phyloP scores from a whole-genome alignment of 345 rosid species.

The Theobroma cacao region DNA sequence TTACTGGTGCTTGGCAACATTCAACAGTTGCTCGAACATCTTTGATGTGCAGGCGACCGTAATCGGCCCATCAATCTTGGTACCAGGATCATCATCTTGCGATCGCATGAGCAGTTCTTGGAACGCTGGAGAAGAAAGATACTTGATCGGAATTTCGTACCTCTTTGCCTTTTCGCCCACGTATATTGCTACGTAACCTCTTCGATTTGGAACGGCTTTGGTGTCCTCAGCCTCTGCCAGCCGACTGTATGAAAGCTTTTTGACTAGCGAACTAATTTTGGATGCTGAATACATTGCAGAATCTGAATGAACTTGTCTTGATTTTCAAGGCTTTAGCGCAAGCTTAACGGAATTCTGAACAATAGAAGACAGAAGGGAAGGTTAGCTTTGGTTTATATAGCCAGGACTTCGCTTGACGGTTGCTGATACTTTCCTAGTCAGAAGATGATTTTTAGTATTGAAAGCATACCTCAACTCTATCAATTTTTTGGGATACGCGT shows the following conservation, averaged over 20 bases:
- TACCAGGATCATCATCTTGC: not conserved
- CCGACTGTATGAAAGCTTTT: not conserved
- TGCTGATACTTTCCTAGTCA: too few species aligned
- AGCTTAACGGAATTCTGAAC: too few species aligned
- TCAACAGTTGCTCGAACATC: not conserved
- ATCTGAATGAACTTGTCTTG: not conserved
- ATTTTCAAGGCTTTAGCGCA: too few species aligned
- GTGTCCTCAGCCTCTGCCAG: not conserved
- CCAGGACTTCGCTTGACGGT: too few species aligned
- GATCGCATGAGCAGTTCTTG: not conserved
- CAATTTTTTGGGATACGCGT: too few species aligned
- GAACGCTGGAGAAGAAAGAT: not conserved
- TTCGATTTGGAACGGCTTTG: not conserved
- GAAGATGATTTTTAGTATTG: too few species aligned
- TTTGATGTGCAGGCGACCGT: not conserved
- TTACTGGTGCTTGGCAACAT: not conserved
- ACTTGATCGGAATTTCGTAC: not conserved
- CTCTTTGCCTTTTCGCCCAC: not conserved
- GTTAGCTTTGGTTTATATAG: too few species aligned
- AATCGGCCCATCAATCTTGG: conserved; percentile 1
- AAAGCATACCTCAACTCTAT: too few species aligned
- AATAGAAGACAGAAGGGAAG: too few species aligned
- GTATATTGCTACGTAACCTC: not conserved
- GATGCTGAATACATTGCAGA: not conserved
- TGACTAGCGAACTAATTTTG: not conserved